A percentile compares a stretch with the other conserved stretches of the same genome.
phyloP scores from a whole-genome alignment of 75 land plant genomes.

The Pseudotsuga menziesii region DNA sequence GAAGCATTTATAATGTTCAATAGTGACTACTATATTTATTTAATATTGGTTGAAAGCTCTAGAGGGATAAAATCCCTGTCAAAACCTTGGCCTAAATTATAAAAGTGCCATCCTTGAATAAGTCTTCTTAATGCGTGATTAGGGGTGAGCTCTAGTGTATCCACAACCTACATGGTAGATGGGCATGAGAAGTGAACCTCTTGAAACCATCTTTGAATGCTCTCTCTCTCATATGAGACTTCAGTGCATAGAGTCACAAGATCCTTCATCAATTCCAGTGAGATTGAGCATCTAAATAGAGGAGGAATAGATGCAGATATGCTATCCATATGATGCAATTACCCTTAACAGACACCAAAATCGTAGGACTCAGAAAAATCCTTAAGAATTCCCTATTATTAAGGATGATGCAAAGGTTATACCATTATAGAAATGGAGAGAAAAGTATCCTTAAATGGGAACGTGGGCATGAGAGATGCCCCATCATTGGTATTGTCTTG shows the following conservation, averaged over 20 bases:
- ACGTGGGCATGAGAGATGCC: too few species aligned
- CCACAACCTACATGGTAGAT: conserved; percentile 42
- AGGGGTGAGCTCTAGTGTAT: conserved; percentile 33
- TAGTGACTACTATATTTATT: not conserved
- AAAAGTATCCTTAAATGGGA: not conserved
- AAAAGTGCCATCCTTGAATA: conserved; percentile 50
- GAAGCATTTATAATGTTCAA: not conserved
- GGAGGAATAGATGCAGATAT: conserved; percentile 21
- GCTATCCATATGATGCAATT: conserved; percentile 16
- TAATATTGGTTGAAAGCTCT: conserved; percentile 18
- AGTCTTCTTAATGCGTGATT: conserved; percentile 52
- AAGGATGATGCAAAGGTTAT: not conserved
- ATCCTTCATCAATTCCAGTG: conserved; percentile 54
- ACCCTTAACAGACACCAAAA: too few species aligned
- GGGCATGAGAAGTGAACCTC: conserved; percentile 39
- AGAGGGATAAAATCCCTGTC: conserved; percentile 23
- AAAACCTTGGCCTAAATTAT: conserved; percentile 22
- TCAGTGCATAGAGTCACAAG: conserved; percentile 59
- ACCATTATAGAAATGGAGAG: not conserved
- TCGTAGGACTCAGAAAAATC: not conserved
- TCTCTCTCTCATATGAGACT: conserved; percentile 51
- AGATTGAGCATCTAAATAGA: conserved; percentile 55
- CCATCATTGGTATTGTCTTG: too few species aligned
- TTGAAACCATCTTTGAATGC: conserved; percentile 56
- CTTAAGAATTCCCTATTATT: too few species aligned